These are phyloP conservation scores for Luffa acutangula DNA, from an alignment of 306 rosid genomes.

Conservation along the genomic window DNA sequence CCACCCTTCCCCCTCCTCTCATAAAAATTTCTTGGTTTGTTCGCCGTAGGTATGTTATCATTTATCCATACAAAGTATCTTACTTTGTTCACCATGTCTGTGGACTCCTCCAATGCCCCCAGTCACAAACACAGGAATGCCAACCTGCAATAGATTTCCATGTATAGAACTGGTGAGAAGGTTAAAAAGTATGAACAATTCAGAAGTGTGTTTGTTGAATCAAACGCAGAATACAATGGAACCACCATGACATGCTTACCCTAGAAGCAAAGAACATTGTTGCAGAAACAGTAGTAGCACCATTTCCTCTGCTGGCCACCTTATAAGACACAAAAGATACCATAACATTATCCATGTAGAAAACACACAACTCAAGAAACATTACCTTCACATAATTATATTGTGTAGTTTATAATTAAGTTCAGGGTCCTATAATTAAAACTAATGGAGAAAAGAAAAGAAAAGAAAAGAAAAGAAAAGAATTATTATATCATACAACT, in stretches of 20 bases:
- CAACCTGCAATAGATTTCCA: slow-evolving; percentile 38
- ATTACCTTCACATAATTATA: slow-evolving; percentile 1
- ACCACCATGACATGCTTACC: slow-evolving; percentile 30
- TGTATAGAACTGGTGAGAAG: not conserved
- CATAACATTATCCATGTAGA: not conserved
- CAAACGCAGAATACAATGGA: slow-evolving; percentile 1
- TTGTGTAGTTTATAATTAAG: not conserved
- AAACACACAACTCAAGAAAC: slow-evolving; percentile 9
- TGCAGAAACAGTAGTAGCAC: slow-evolving; percentile 92
- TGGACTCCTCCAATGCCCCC: slow-evolving; percentile 98
- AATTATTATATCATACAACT: not conserved
- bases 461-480: not conserved
- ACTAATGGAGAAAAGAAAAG: not conserved
- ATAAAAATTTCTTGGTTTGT: not conserved
- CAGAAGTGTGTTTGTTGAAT: not conserved
- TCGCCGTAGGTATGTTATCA: not conserved
- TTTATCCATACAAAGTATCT: slow-evolving; percentile 15
- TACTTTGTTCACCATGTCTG: slow-evolving; percentile 76
- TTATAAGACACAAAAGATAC: slow-evolving; percentile 13
- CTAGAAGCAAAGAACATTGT: slow-evolving; percentile 73
- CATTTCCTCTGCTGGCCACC: slow-evolving; percentile 77
- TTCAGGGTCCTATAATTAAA: not conserved
- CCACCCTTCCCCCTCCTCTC: not conserved
- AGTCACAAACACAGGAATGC: slow-evolving; percentile 74
- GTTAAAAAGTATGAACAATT: not conserved